Conservation (phyloP, 2,329 filamentous ascomycete genomes). For the Diaporthe citrichinensis region DNA sequence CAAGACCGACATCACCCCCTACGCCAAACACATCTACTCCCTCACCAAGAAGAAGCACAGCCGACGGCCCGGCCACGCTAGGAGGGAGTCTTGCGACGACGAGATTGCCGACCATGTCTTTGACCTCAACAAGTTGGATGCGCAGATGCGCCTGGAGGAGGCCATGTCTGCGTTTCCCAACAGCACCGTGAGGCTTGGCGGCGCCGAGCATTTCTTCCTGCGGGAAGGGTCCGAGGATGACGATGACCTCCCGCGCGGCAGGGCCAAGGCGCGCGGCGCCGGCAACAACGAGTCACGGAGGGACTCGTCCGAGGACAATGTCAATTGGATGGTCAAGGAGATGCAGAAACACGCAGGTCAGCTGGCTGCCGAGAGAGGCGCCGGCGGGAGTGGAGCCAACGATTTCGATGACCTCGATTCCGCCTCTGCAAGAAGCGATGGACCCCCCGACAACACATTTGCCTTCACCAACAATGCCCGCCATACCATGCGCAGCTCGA, state of each 20-base stretch:
- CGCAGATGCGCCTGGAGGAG: conserved; percentile 84
- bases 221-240: conserved; percentile 74
- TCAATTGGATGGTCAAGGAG: conserved; percentile 82
- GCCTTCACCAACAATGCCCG: conserved; percentile 50
- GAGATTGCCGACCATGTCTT: conserved; percentile 83
- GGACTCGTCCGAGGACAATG: conserved; percentile 73
- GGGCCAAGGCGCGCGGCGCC: conserved; percentile 46
- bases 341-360: conserved; percentile 84
- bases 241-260: conserved; percentile 51
- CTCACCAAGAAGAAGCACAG: conserved; percentile 58
- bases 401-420: conserved; percentile 49
- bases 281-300: conserved; percentile 57
- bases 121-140: conserved; percentile 83
- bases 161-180: conserved; percentile 83
- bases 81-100: conserved; percentile 81
- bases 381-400: conserved; percentile 31
- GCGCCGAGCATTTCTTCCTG: conserved; percentile 79
- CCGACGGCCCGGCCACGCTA: conserved; percentile 58
- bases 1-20: conserved; percentile 80
- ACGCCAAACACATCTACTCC: conserved; percentile 73
- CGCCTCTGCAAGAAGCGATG: conserved; percentile 53
- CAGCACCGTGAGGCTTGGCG: conserved; percentile 77
- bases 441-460: conserved; percentile 53
- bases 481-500: conserved; percentile 44
- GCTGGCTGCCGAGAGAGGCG: conserved; percentile 58